These are phyloP conservation scores for Aurantiochytrium sp. DNA, from an alignment of 108 stramenopile genomes.

Conservation along the genomic window DNA sequence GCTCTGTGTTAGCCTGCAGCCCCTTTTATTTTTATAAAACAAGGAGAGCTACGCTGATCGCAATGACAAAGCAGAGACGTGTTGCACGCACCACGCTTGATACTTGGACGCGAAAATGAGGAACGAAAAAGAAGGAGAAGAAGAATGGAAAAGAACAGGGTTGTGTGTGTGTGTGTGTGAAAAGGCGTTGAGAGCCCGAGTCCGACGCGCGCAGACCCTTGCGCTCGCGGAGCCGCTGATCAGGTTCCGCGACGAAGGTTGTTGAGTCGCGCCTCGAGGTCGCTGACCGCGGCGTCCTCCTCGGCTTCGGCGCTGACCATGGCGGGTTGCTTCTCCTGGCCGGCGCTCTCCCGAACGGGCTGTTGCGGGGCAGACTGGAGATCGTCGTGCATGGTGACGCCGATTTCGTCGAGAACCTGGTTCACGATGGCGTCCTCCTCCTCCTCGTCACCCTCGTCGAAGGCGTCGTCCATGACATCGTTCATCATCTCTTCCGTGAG, in stretches of 20 bases:
- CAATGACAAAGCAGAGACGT: too few species aligned
- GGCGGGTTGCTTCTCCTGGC: constrained; percentile 19
- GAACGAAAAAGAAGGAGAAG: too few species aligned
- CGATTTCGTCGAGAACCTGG: constrained; percentile 48
- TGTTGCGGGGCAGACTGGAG: constrained; percentile 33
- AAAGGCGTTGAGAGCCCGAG: too few species aligned
- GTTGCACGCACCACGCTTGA: too few species aligned
- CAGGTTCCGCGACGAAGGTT: constrained; percentile 39
- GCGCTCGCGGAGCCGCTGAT: not conserved
- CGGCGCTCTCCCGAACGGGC: constrained; percentile 21
- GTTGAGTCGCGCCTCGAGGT: constrained; percentile 47
- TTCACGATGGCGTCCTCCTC: constrained; percentile 44
- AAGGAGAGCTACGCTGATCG: too few species aligned
- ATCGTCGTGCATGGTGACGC: constrained; percentile 29
- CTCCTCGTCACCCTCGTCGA: constrained; percentile 50
- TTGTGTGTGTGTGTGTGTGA: too few species aligned
- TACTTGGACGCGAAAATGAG: too few species aligned
- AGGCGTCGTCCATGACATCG: constrained; percentile 50
- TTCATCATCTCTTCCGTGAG: constrained; percentile 46
- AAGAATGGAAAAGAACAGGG: too few species aligned
- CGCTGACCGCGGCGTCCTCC: constrained; percentile 37
- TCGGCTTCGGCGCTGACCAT: constrained; percentile 27
- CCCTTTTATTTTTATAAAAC: too few species aligned
- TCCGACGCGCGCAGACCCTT: too few species aligned
- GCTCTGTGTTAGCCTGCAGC: too few species aligned